These are phyloP conservation scores for Hyaloperonospora brassicae DNA, from an alignment of 352 stramenopile species.

Conservation along the genomic window DNA sequence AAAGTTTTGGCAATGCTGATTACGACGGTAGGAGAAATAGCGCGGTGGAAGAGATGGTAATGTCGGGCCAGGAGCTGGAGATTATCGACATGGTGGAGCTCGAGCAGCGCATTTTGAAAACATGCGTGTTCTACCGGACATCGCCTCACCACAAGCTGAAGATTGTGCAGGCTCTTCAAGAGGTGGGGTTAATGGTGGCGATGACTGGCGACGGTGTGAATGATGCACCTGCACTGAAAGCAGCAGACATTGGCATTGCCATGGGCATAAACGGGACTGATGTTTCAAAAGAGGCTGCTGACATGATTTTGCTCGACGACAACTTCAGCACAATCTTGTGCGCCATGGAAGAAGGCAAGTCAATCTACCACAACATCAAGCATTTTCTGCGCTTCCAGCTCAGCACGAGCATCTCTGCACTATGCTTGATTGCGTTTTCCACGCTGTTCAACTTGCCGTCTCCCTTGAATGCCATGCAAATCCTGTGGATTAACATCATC, in stretches of 20 bases:
- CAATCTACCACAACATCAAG: conserved; percentile 94
- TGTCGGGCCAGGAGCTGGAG: conserved; percentile 87
- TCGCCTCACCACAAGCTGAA: conserved; percentile 93
- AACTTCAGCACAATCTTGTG: conserved; percentile 94
- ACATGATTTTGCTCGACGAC: conserved; percentile 95
- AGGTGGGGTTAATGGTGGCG: conserved; percentile 80
- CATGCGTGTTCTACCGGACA: conserved; percentile 93
- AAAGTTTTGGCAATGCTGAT: conserved; percentile 27
- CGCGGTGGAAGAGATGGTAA: conserved; percentile 38
- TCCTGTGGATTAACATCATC: conserved; percentile 98
- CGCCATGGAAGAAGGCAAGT: conserved; percentile 92
- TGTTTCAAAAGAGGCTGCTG: conserved; percentile 96
- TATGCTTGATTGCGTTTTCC: conserved; percentile 85
- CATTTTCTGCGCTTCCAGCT: conserved; percentile 97
- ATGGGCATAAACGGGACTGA: conserved; percentile 97
- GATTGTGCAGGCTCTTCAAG: conserved; percentile 91
- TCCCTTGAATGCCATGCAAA: conserved; percentile 95
- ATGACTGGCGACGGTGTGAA: conserved; percentile 99
- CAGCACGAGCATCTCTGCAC: conserved; percentile 94
- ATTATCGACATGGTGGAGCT: conserved; percentile 80
- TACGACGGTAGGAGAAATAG: conserved; percentile 28
- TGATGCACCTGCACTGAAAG: conserved; percentile 96
- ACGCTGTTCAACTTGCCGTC: conserved; percentile 57
- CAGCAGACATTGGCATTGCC: conserved; percentile 93
- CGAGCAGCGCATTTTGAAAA: conserved; percentile 79